These are phyloP conservation scores for Malus sieversii DNA, from an alignment of 306 rosid genomes.

Conservation along the genomic window DNA sequence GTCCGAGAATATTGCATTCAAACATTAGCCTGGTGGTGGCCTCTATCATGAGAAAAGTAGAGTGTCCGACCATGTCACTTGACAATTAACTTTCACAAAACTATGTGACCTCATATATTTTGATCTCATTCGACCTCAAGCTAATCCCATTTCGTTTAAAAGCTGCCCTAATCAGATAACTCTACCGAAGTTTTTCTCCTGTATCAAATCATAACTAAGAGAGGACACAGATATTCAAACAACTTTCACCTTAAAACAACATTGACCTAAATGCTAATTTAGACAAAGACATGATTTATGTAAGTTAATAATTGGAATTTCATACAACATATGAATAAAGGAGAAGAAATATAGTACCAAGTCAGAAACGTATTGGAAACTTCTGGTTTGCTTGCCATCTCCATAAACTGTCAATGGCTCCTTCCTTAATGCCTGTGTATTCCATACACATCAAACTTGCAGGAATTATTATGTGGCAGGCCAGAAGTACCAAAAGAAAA, in stretches of 20 bases:
- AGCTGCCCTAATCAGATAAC: not conserved
- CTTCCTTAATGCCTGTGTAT: constrained; percentile 69
- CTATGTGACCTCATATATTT: not conserved
- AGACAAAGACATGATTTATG: not conserved
- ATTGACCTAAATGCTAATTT: not conserved
- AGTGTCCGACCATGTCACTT: not conserved
- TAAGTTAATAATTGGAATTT: no score
- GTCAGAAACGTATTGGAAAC: constrained; percentile 93
- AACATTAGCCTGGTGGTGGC: not conserved
- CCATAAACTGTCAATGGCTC: constrained; percentile 96
- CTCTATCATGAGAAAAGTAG: not conserved
- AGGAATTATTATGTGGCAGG: no score
- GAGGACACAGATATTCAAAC: not conserved
- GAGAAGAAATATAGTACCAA: constrained; percentile 42
- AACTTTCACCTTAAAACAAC: not conserved
- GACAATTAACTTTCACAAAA: no score
- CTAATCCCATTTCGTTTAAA: not conserved
- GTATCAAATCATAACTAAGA: no score
- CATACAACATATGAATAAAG: not conserved
- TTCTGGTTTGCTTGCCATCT: constrained; percentile 90
- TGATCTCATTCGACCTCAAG: not conserved
- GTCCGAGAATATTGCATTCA: not conserved
- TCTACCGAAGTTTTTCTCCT: no score
- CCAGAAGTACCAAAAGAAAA: no score
- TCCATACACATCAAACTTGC: not conserved